These are phyloP conservation scores for Eremochloa ophiuroides DNA, from an alignment of 176 grass and related monocot genomes.

Conservation along the genomic window DNA sequence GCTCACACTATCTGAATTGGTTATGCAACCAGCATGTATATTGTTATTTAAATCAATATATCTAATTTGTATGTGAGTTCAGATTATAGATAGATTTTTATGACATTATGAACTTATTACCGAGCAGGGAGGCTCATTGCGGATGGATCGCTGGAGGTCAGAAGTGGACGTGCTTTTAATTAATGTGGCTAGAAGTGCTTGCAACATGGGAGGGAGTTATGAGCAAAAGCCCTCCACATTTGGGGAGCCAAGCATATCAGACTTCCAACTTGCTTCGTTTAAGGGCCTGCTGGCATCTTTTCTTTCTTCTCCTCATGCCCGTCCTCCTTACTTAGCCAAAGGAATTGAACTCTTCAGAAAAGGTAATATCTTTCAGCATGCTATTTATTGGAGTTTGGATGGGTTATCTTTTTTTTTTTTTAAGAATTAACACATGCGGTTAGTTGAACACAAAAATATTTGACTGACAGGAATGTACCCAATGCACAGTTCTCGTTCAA, in stretches of 20 bases:
- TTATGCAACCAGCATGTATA: neutral
- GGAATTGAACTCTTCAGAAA: constrained; percentile 71
- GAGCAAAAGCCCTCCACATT: constrained; percentile 23
- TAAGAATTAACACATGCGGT: neutral
- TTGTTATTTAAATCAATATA: neutral
- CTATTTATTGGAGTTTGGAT: neutral
- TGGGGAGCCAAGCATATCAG: constrained; percentile 40
- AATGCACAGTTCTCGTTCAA: neutral
- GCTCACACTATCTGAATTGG: neutral
- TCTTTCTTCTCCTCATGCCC: constrained; percentile 59
- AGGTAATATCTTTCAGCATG: constrained; percentile 47
- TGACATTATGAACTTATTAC: neutral
- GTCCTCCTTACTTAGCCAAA: constrained; percentile 62
- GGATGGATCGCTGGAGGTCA: constrained; percentile 52
- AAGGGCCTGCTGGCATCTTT: constrained; percentile 73
- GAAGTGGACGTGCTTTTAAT: constrained; percentile 69
- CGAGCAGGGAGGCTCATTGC: constrained; percentile 62
- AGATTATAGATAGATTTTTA: neutral
- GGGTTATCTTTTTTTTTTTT: no score
- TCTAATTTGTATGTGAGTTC: neutral
- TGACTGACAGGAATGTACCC: neutral
- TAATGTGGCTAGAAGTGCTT: constrained; percentile 60
- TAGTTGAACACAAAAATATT: constrained; percentile 5
- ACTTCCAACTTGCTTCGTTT: constrained; percentile 64
- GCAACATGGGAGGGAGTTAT: constrained; percentile 28